These are phyloP conservation scores for Mallotus japonicus DNA, from an alignment of 441 rosid genomes.

Conservation along the genomic window DNA sequence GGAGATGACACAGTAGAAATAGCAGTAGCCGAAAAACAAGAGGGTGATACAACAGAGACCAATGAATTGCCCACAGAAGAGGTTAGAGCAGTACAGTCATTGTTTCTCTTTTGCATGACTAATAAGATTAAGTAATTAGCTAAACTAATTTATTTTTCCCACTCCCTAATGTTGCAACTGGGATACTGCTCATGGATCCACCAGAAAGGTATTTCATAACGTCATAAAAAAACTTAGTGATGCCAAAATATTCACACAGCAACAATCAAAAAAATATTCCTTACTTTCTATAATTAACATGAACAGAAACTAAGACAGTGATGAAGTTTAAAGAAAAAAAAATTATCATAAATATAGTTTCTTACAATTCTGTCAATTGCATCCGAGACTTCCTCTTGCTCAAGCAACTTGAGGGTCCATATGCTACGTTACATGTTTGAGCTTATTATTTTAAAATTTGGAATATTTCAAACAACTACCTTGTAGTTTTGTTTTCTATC, in stretches of 20 bases:
- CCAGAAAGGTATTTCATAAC: neutral
- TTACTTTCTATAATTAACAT: neutral
- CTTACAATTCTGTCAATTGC: neutral
- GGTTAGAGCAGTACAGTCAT: slow-evolving; percentile 25
- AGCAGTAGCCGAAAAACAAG: slow-evolving; percentile 16
- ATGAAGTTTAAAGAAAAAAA: neutral
- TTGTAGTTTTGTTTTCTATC: neutral
- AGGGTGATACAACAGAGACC: slow-evolving; percentile 18
- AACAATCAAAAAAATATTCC: neutral
- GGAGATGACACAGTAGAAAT: slow-evolving; percentile 26
- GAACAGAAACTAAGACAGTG: neutral
- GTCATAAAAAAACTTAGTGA: neutral
- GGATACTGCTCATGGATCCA: neutral
- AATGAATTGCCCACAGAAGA: slow-evolving; percentile 16
- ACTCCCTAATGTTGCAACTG: neutral
- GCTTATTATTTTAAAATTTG: neutral
- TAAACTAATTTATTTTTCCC: neutral
- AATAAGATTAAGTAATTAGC: neutral
- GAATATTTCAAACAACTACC: neutral
- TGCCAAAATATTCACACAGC: neutral
- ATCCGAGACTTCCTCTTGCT: slow-evolving; percentile 1
- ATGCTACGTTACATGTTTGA: neutral
- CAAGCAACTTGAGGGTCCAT: slow-evolving; percentile 6
- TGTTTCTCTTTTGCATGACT: neutral
- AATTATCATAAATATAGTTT: neutral